Evolutionary conservation across 345 rosid species (phyloP).

Genomic region (Populus simonii): DNA sequence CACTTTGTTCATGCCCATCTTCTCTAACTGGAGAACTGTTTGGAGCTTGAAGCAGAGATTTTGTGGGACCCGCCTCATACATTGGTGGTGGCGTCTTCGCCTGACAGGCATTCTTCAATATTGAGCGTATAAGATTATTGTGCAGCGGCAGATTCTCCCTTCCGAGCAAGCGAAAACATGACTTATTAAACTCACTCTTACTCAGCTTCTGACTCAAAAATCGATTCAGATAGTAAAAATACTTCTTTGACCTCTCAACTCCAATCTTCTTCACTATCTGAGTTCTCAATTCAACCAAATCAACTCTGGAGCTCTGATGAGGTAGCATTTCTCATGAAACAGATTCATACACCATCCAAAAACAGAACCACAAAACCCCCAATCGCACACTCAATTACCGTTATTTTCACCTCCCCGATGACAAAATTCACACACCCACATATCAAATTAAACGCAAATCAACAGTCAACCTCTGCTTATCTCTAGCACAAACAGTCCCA

Average conservation of each 20-base stretch:
- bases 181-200: slow-evolving; percentile 82
- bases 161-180: slow-evolving; percentile 69
- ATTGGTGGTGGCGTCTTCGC: slow-evolving; percentile 61
- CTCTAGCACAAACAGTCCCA: neutral
- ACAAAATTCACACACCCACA: slow-evolving; percentile 30
- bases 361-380: slow-evolving; percentile 25
- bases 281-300: slow-evolving; percentile 73
- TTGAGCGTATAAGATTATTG: slow-evolving; percentile 73
- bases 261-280: slow-evolving; percentile 86
- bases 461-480: slow-evolving; percentile 16
- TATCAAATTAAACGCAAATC: slow-evolving; percentile 17
- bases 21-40: slow-evolving; percentile 46
- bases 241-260: slow-evolving; percentile 71
- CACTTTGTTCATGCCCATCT: slow-evolving; percentile 55
- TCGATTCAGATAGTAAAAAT: slow-evolving; percentile 70
- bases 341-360: slow-evolving; percentile 43
- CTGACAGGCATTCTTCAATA: slow-evolving; percentile 76
- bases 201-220: slow-evolving; percentile 79
- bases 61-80: slow-evolving; percentile 47
- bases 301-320: slow-evolving; percentile 70
- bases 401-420: slow-evolving; percentile 33
- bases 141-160: slow-evolving; percentile 87
- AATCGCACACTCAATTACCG: slow-evolving; percentile 32
- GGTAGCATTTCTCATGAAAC: slow-evolving; percentile 68
- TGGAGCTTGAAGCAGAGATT: slow-evolving; percentile 40